phyloP scores from a whole-genome alignment of 176 grass and related monocot genomes.

The Puccinellia tenuiflora region DNA sequence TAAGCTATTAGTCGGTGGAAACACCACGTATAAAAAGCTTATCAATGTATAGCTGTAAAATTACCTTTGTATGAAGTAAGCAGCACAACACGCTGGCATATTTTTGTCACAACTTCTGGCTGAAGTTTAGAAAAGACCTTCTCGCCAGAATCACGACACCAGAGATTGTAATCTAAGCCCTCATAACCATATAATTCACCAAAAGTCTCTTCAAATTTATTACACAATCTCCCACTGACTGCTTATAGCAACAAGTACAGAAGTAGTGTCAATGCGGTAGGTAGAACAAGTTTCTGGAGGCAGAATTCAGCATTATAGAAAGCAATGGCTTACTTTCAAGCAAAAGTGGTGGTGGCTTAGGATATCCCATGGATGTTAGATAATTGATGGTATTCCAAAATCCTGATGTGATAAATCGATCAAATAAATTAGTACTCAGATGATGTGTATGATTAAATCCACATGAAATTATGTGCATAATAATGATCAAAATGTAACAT shows the following conservation, averaged over 20 bases:
- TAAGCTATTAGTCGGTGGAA: neutral
- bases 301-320: neutral
- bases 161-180: neutral
- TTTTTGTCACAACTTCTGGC: neutral
- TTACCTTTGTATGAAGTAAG: constrained; percentile 19
- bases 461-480: neutral
- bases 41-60: neutral
- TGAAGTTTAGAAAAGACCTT: neutral
- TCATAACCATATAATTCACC: neutral
- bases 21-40: neutral
- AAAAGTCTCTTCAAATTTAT: constrained; percentile 24
- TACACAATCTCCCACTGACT: constrained; percentile 7
- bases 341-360: constrained; percentile 27
- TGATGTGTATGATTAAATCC: neutral
- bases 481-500: neutral
- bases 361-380: neutral
- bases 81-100: constrained; percentile 10
- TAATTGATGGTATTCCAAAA: neutral
- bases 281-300: neutral
- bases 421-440: neutral
- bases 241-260: neutral
- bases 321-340: constrained; percentile 6
- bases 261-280: neutral
- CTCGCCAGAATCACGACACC: neutral
- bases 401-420: neutral